These are phyloP conservation scores for Lepiota brunneoincarnata DNA, from an alignment of 768 basidiomycete species.

Conservation along the genomic window DNA sequence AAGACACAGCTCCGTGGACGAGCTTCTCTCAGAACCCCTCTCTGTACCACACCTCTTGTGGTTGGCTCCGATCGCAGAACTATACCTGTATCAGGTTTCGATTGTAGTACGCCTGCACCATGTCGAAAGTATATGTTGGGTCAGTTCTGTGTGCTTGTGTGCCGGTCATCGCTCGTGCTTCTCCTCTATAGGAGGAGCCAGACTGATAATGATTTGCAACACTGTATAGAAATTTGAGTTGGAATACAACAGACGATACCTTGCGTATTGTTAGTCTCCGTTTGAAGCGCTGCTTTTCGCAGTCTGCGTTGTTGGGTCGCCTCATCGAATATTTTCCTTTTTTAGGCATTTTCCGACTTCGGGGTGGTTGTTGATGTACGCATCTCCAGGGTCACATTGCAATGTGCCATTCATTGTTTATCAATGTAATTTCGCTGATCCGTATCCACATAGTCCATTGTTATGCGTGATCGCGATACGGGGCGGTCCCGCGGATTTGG, in stretches of 20 bases:
- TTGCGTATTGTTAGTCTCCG: slow-evolving; percentile 82
- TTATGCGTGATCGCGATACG: slow-evolving; percentile 98
- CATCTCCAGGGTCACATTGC: slow-evolving; percentile 19
- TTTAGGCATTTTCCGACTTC: slow-evolving; percentile 80
- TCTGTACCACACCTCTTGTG: slow-evolving; percentile 10
- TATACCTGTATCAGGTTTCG: slow-evolving; percentile 47
- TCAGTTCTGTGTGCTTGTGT: slow-evolving; percentile 71
- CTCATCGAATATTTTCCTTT: slow-evolving; percentile 45
- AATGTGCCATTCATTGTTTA: background rate
- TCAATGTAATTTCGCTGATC: background rate
- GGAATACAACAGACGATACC: slow-evolving; percentile 93
- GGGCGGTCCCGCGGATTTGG: slow-evolving; percentile 97
- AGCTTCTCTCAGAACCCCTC: slow-evolving; percentile 6
- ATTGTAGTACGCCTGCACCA: slow-evolving; percentile 56
- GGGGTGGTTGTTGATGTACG: slow-evolving; percentile 92
- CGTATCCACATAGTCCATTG: slow-evolving; percentile 79
- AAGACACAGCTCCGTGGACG: background rate
- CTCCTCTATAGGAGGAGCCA: slow-evolving; percentile 44
- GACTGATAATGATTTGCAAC: slow-evolving; percentile 58
- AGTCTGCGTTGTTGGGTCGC: slow-evolving; percentile 30
- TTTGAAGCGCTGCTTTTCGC: slow-evolving; percentile 28
- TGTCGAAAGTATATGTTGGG: slow-evolving; percentile 93
- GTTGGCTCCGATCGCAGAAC: slow-evolving; percentile 32
- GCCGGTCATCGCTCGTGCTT: slow-evolving; percentile 44
- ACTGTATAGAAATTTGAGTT: slow-evolving; percentile 85